Percentiles rank a stretch among this genome's conserved stretches.
Conservation (phyloP, 352 stramenopile genomes). For the Globisporangium middletonii region DNA sequence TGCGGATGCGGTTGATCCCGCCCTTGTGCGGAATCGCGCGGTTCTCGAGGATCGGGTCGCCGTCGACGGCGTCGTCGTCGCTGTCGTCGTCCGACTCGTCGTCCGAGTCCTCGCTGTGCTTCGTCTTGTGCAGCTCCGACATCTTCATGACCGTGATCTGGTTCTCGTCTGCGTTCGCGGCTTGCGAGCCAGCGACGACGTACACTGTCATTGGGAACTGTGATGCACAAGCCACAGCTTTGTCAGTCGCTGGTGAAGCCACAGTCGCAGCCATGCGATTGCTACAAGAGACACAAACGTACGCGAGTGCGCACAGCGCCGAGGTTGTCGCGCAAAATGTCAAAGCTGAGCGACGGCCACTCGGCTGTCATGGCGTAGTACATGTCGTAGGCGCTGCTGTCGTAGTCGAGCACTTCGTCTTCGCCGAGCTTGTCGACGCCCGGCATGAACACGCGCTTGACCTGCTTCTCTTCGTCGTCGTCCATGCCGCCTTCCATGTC, state of each 20-base stretch:
- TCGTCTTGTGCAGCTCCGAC: slow-evolving; percentile 94
- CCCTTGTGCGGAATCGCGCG: slow-evolving; percentile 93
- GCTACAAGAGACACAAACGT: background rate
- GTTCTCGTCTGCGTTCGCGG: slow-evolving; percentile 90
- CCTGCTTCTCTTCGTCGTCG: slow-evolving; percentile 32
- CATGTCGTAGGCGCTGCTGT: slow-evolving; percentile 99
- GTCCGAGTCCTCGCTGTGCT: slow-evolving; percentile 74
- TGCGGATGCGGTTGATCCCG: slow-evolving; percentile 93
- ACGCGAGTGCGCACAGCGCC: slow-evolving; percentile 85
- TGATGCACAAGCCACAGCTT: background rate
- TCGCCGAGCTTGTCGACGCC: slow-evolving; percentile 86
- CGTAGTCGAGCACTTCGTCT: slow-evolving; percentile 97
- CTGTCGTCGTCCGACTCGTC: slow-evolving; percentile 74
- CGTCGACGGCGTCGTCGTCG: slow-evolving; percentile 92
- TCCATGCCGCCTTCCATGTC: slow-evolving; percentile 65
- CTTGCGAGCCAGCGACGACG: slow-evolving; percentile 95
- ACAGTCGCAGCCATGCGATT: background rate
- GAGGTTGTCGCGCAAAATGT: slow-evolving; percentile 95
- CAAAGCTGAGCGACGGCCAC: slow-evolving; percentile 97
- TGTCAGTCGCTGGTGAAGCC: background rate
- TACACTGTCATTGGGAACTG: slow-evolving; percentile 95
- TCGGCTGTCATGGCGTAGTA: slow-evolving; percentile 97
- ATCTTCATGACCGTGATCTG: slow-evolving; percentile 98
- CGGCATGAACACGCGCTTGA: slow-evolving; percentile 93
- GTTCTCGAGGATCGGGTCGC: slow-evolving; percentile 94